Evolutionary conservation across 805 yeast species (phyloP).

Genomic region (Kluyveromyces aestuarii): DNA sequence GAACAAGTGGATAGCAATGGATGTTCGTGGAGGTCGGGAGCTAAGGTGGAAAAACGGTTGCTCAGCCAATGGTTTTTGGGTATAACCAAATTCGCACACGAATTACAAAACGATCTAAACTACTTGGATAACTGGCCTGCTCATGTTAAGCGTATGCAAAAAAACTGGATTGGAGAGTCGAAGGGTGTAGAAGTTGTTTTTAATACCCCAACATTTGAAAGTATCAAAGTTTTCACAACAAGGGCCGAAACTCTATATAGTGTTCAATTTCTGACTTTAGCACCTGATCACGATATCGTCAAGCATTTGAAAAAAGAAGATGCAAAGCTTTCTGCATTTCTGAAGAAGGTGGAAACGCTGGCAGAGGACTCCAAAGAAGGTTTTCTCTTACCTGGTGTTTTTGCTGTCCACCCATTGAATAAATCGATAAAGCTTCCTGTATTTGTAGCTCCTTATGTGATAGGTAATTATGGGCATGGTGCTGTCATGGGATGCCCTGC

Average conservation of each 20-base stretch:
- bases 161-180: conserved; percentile 89
- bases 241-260: conserved; percentile 82
- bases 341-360: conserved; percentile 30
- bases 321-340: conserved; percentile 36
- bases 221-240: conserved; percentile 64
- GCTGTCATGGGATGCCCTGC: conserved; percentile 99
- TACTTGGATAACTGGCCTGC: conserved; percentile 72
- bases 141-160: conserved; percentile 84
- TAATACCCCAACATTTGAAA: conserved; percentile 19
- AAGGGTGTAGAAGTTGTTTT: conserved; percentile 67
- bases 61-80: conserved; percentile 92
- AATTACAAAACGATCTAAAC: conserved; percentile 54
- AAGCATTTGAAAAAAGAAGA: conserved; percentile 31
- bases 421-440: conserved; percentile 47
- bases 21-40: conserved; percentile 95
- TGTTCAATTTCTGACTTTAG: conserved; percentile 74
- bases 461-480: conserved; percentile 63
- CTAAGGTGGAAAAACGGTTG: conserved; percentile 72
- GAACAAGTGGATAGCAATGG: conserved; percentile 94
- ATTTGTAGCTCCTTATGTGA: conserved; percentile 84
- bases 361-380: conserved; percentile 54
- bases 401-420: conserved; percentile 51
- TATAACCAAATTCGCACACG: conserved; percentile 73
- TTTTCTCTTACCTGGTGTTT: conserved; percentile 35
- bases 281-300: conserved; percentile 61